These are phyloP conservation scores for Starmerella ratchasimensis DNA, from an alignment of 805 yeast genomes.

Conservation along the genomic window DNA sequence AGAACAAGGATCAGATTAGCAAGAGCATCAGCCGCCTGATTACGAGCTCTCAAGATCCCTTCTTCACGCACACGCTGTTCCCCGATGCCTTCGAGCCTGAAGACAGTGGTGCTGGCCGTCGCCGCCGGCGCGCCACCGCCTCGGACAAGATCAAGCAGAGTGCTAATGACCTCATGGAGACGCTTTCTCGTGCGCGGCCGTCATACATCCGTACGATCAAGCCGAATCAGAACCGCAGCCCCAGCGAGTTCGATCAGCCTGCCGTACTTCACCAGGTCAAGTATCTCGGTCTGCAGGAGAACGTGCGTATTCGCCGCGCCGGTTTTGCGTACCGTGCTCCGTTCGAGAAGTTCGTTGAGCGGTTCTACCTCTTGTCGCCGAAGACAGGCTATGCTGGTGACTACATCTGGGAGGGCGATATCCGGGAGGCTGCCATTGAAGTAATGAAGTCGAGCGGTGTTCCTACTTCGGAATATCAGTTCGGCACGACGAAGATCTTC, in stretches of 20 bases:
- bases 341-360: slow-evolving; percentile 87
- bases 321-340: slow-evolving; percentile 97
- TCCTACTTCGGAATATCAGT: slow-evolving; percentile 69
- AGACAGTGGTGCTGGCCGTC: slow-evolving; percentile 34
- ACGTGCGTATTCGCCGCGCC: slow-evolving; percentile 93
- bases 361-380: slow-evolving; percentile 77
- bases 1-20: slow-evolving; percentile 86
- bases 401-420: slow-evolving; percentile 49
- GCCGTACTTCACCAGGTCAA: slow-evolving; percentile 93
- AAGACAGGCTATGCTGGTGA: slow-evolving; percentile 88
- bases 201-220: slow-evolving; percentile 95
- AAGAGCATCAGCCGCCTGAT: slow-evolving; percentile 75
- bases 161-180: slow-evolving; percentile 81
- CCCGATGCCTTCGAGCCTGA: slow-evolving; percentile 48
- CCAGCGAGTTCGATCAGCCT: slow-evolving; percentile 73
- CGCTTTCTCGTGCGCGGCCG: slow-evolving; percentile 81
- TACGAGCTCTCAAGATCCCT: slow-evolving; percentile 53
- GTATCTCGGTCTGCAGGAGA: slow-evolving; percentile 89
- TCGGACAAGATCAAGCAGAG: slow-evolving; percentile 85
- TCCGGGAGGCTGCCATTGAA: slow-evolving; percentile 39
- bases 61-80: slow-evolving; percentile 40
- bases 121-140: slow-evolving; percentile 87
- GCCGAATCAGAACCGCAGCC: slow-evolving; percentile 87
- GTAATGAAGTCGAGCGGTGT: slow-evolving; percentile 50
- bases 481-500: slow-evolving; percentile 85